Evolutionary conservation across 768 basidiomycete species (phyloP), one percentile per base, ranked within the genome.

Genomic region (Tephrocybe sp.): DNA sequence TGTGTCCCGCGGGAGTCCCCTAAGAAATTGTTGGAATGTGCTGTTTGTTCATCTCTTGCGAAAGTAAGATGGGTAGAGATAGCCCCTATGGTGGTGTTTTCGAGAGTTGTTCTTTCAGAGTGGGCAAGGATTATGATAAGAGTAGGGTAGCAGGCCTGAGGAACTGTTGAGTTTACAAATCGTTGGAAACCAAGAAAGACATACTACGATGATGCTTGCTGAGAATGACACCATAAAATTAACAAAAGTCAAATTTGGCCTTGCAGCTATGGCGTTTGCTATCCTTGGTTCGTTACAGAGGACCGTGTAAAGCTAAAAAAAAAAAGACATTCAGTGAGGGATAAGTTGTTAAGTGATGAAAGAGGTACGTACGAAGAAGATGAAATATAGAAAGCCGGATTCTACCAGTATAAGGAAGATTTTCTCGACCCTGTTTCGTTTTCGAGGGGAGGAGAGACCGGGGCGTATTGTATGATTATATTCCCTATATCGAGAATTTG

Each of bases 361-460:
- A n/a, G 8, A 19, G 11, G 5, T 12, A 43, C 52, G 34, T 23
- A 53, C 52, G 36, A 53, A 53, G 34, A 53, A 53, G 17, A 53
- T 26, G 47, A 48, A 53, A 38, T 53, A 53, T 16, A 53, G n/a
- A n/a, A 53, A 53, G 5, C 46, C 52, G 20, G 46, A 53, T 42
- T 53, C 52, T 5, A 53, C 30, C 12, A 53, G 23, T 8, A 53
- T 13, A 10, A 53, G 30, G n/a, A 53, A 8, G 12, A 53, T 26
- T 17, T 53, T 53, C 26, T 53, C 52, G 11, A 48, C 52, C 10
- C 35, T 31, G 6, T 40, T 48, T 23, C 14, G n/a, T 7, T 22
- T 31, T n/a, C 17, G 36, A 13, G 42, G 20, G 9, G 39, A 23
- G 14, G 20, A 26, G 30, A 53, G 52, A 22, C n/a, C 39, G 2